Evolutionary conservation across 495 filamentous ascomycete species (phyloP).

Genomic region (Talaromyces thailandensis): DNA sequence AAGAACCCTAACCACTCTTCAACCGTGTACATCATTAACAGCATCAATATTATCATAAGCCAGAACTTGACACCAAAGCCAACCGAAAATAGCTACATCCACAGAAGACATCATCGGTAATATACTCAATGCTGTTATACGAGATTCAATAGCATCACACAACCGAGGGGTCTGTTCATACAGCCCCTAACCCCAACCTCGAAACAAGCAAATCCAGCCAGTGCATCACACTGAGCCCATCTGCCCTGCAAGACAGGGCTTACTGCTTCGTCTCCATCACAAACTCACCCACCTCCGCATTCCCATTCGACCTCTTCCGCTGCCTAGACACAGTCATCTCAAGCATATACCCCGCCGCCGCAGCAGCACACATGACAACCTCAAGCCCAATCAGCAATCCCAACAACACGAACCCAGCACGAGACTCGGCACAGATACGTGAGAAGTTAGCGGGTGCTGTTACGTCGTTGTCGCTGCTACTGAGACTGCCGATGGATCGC

Average conservation of each 20-base stretch:
- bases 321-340: conserved; percentile 27
- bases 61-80: background rate
- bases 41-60: background rate
- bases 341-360: conserved; percentile 29
- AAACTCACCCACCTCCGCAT: background rate
- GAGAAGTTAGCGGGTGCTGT: conserved; percentile 27
- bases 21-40: background rate
- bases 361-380: conserved; percentile 30
- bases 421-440: conserved; percentile 32
- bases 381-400: conserved; percentile 35
- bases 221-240: background rate
- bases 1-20: background rate
- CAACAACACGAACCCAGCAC: conserved; percentile 31
- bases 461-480: background rate
- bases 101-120: no score
- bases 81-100: background rate
- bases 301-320: conserved; percentile 10
- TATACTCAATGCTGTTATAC: background rate
- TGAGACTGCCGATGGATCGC: conserved; percentile 16
- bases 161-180: background rate
- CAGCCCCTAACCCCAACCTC: background rate
- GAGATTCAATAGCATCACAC: background rate
- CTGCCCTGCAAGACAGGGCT: background rate
- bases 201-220: background rate
- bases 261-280: conserved; percentile 7